Evolutionary conservation across 192 early-diverging fungal species (phyloP).

Genomic region (Rhizoclosmatium sp.): DNA sequence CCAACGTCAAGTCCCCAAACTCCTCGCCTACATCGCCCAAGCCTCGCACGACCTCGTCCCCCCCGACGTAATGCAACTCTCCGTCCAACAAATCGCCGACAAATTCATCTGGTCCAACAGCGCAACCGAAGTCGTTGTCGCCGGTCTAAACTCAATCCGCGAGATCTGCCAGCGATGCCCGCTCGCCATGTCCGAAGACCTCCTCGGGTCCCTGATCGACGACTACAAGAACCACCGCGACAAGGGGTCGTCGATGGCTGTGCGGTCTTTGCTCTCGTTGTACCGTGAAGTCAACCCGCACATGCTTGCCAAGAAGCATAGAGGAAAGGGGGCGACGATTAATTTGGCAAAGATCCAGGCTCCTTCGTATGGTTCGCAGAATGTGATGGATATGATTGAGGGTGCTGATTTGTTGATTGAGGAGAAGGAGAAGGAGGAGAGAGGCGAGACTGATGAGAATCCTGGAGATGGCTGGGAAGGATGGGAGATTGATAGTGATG

Average conservation of each 20-base stretch:
- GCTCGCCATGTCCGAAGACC: constrained; percentile 80
- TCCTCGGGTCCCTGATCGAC: constrained; percentile 88
- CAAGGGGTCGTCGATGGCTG: constrained; percentile 90
- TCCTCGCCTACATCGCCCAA: constrained; percentile 90
- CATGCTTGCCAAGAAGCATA: constrained; percentile 89
- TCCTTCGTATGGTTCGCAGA: constrained; percentile 76
- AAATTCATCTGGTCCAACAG: constrained; percentile 95
- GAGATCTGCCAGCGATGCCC: constrained; percentile 89
- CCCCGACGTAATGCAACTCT: constrained; percentile 87
- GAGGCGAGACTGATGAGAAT: constrained; percentile 35
- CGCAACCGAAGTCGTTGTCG: constrained; percentile 92
- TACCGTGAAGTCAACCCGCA: constrained; percentile 96
- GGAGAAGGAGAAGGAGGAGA: constrained; percentile 41
- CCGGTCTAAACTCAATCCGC: constrained; percentile 78
- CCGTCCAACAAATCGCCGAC: constrained; percentile 92
- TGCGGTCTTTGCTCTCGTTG: constrained; percentile 86
- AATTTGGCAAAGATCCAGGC: constrained; percentile 69
- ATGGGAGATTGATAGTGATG: constrained; percentile 48
- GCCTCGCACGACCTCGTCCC: constrained; percentile 92
- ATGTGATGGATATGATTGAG: constrained; percentile 72
- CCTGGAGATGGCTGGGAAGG: constrained; percentile 50
- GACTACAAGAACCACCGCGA: constrained; percentile 92
- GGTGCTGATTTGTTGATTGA: constrained; percentile 76
- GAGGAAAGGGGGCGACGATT: constrained; percentile 84
- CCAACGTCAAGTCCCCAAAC: constrained; percentile 91